Base-by-base conservation (phyloP, 1,284 basidiomycete genomes). In the Cerioporus squamosus region DNA sequence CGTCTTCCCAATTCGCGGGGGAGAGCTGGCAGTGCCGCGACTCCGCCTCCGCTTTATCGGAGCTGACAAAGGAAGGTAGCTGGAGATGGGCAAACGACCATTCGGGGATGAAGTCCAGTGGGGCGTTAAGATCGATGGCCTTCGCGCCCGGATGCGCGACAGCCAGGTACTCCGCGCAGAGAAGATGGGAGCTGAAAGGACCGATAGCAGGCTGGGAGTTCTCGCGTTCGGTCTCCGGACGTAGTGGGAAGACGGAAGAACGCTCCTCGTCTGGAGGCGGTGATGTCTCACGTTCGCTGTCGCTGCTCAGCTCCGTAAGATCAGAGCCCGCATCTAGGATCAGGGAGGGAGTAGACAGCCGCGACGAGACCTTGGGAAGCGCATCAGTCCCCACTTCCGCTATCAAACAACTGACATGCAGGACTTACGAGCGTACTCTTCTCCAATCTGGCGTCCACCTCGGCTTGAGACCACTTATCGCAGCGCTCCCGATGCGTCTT, bases 401-500 rank as follows among this genome's bases (percentile, higher is more conserved):
- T 7, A 48, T 36, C 5, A 10, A 8, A 12, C 0, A 33, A 15
- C n/a, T n/a, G 29, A 6, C 15, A n/a, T 23, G 20, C 33, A 36
- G 8, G 40, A 29, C 57, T 23, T 8, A 66, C 64, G 42, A 64
- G 59, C 9, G 51, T 59, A 20, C 60, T 61, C 33, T 53, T 64
- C 22, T 63, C 64, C 23, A 62, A 60, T 24, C 62, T 59, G 39
- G 68, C 62, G 38, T 67, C 65, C 36, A 67, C 68, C 12, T 64
- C 46, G 7, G 43, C 57, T 31, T 67, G 63, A 2, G 70, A 45
- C 53, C 69, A 64, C 60, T 73, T 75, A 48, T 83, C 66, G 68
- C 87, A 89, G 23, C 86, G 78, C 40, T 77, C 77, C 17, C 81
- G 79, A 66, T 90, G 87, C 63, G 80, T 85, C 44, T 74, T 68